Conservation (phyloP, 78 protist genomes). For the Dictyostelium purpureum region DNA sequence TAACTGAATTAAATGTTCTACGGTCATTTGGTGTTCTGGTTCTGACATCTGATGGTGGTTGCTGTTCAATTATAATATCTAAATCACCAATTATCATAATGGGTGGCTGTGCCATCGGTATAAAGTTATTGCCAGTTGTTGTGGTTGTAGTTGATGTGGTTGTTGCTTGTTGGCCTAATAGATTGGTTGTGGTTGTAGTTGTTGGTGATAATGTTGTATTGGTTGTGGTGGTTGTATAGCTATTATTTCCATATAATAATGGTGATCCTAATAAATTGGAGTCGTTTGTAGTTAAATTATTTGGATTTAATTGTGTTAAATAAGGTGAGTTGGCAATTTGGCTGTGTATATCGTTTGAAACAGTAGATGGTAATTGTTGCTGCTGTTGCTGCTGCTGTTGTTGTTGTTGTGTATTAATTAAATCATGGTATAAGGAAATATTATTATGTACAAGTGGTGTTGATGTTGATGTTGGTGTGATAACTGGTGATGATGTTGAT, state of each 20-base stretch:
- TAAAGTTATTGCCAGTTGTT: not conserved
- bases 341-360: too few species aligned
- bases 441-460: not conserved
- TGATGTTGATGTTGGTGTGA: not conserved
- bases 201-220: not conserved
- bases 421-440: not conserved
- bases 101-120: constrained; percentile 7
- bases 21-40: constrained; percentile 72
- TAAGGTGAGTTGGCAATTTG: not conserved
- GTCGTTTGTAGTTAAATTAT: not conserved
- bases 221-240: not conserved
- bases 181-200: not conserved
- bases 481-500: not conserved
- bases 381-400: not conserved
- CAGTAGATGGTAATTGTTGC: too few species aligned
- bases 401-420: not conserved
- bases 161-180: not conserved
- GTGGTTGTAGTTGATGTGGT: constrained; percentile 27
- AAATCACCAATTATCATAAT: constrained; percentile 12
- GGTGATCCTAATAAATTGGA: not conserved
- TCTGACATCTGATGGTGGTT: constrained; percentile 73
- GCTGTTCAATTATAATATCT: constrained; percentile 56
- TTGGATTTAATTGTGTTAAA: too few species aligned
- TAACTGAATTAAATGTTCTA: constrained; percentile 52
- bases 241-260: too few species aligned